Conservation (phyloP, 352 stramenopile species). For the Phytophthora multivora region DNA sequence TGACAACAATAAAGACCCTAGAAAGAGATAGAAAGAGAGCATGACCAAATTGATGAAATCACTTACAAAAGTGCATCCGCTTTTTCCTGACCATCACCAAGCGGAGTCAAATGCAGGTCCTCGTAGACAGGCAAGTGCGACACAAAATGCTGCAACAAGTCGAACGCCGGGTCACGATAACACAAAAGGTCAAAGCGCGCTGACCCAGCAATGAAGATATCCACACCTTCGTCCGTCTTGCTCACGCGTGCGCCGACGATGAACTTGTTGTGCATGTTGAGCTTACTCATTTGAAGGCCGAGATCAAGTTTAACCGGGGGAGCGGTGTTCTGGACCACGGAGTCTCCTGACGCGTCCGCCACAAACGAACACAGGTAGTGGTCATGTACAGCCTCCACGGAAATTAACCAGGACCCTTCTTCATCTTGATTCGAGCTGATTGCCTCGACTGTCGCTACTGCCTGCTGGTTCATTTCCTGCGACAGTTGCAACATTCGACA, state of each 20-base stretch:
- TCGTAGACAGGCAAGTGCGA: conserved; percentile 62
- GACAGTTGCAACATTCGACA: conserved; percentile 49
- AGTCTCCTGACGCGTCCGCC: conserved; percentile 25
- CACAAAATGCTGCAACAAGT: conserved; percentile 65
- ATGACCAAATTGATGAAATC: not conserved
- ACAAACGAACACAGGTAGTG: conserved; percentile 55
- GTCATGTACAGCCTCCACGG: conserved; percentile 57
- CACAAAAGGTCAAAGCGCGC: conserved; percentile 39
- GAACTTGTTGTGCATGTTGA: conserved; percentile 48
- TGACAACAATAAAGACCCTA: not conserved
- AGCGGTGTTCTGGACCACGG: conserved; percentile 16
- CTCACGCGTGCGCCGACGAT: conserved; percentile 28
- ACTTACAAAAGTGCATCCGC: conserved; percentile 6
- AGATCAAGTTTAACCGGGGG: conserved; percentile 28
- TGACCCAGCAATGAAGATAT: conserved; percentile 48
- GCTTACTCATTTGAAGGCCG: conserved; percentile 37
- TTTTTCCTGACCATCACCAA: conserved; percentile 24
- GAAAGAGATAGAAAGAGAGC: conserved; percentile 11
- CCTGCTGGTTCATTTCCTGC: conserved; percentile 20
- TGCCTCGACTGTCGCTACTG: conserved; percentile 54
- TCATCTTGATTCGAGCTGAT: conserved; percentile 28
- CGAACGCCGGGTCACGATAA: conserved; percentile 34
- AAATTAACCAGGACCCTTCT: conserved; percentile 46
- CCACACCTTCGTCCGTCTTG: conserved; percentile 26
- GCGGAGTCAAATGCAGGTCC: conserved; percentile 51